phyloP scores from a whole-genome alignment of 306 rosid genomes.

The Cucurbita moschata region DNA sequence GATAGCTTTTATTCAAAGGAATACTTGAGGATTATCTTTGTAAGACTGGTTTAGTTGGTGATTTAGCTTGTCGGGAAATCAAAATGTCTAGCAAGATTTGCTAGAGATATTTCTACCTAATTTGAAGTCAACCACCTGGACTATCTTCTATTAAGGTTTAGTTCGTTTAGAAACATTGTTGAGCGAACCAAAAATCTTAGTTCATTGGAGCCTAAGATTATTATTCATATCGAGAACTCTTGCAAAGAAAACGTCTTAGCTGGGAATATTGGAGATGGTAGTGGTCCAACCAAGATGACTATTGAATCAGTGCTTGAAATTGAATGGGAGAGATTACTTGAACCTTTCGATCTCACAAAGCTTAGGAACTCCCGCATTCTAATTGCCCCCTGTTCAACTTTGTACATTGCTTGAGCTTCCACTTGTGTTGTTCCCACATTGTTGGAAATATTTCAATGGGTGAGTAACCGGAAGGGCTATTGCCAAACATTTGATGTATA shows the following conservation, averaged over 20 bases:
- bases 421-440: constrained; percentile 65
- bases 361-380: constrained; percentile 39
- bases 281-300: background rate
- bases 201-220: constrained; percentile 12
- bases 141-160: constrained; percentile 2
- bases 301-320: constrained; percentile 37
- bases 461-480: constrained; percentile 58
- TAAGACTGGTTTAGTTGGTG: constrained; percentile 73
- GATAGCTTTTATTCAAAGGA: constrained; percentile 21
- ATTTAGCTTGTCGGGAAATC: constrained; percentile 67
- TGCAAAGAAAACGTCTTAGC: constrained; percentile 25
- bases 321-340: constrained; percentile 73
- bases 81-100: constrained; percentile 66
- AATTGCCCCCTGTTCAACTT: constrained; percentile 59
- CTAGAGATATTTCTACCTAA: constrained; percentile 64
- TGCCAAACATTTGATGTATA: constrained; percentile 59
- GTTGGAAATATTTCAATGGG: constrained; percentile 52
- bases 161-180: constrained; percentile 17
- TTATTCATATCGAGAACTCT: constrained; percentile 19
- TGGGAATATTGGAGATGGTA: constrained; percentile 14
- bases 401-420: constrained; percentile 60
- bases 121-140: constrained; percentile 43
- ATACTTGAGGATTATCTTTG: constrained; percentile 66
- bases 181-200: constrained; percentile 17
- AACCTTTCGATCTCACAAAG: constrained; percentile 65